Conservation (phyloP, 163 green algal genomes). For the Scenedesmus sp. region DNA sequence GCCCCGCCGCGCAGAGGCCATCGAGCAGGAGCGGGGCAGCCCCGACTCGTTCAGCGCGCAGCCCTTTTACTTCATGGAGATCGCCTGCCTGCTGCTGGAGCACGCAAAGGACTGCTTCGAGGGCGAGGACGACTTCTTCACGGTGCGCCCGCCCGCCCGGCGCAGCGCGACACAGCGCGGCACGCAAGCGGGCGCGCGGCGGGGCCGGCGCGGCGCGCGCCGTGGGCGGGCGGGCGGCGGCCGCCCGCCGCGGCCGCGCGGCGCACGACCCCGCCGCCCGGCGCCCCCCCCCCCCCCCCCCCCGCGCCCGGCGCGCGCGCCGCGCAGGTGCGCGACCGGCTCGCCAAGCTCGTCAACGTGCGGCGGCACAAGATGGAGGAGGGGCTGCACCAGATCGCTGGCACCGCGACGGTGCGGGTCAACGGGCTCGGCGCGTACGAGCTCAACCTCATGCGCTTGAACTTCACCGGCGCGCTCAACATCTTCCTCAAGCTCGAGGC, state of each 20-base stretch:
- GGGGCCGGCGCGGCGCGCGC: too few relatives aligned
- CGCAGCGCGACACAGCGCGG: too few relatives aligned
- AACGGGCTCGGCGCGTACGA: constrained; percentile 89
- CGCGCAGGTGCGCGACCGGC: constrained; percentile 71
- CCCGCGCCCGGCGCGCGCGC: too few relatives aligned
- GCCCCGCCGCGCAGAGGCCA: constrained; percentile 53
- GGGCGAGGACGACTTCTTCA: constrained; percentile 50
- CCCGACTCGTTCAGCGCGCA: constrained; percentile 81
- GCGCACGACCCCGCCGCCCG: too few relatives aligned
- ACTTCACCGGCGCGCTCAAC: constrained; percentile 83
- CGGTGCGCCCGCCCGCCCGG: constrained; percentile 48
- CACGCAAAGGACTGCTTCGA: constrained; percentile 76
- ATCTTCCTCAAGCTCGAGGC: constrained; percentile 67
- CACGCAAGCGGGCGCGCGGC: too few relatives aligned
- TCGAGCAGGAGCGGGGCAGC: constrained; percentile 73
- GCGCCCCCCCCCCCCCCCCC: too few relatives aligned
- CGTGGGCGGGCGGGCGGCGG: too few relatives aligned
- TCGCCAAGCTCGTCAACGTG: constrained; percentile 84
- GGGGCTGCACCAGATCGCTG: constrained; percentile 75
- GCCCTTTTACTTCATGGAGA: constrained; percentile 91
- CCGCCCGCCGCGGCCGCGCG: too few relatives aligned
- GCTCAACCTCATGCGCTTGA: constrained; percentile 86
- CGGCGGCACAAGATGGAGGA: constrained; percentile 85
- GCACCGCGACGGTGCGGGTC: constrained; percentile 82
- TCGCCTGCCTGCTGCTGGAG: constrained; percentile 80